phyloP scores from a whole-genome alignment of 805 yeast genomes.

The Metschnikowia koreensis region DNA sequence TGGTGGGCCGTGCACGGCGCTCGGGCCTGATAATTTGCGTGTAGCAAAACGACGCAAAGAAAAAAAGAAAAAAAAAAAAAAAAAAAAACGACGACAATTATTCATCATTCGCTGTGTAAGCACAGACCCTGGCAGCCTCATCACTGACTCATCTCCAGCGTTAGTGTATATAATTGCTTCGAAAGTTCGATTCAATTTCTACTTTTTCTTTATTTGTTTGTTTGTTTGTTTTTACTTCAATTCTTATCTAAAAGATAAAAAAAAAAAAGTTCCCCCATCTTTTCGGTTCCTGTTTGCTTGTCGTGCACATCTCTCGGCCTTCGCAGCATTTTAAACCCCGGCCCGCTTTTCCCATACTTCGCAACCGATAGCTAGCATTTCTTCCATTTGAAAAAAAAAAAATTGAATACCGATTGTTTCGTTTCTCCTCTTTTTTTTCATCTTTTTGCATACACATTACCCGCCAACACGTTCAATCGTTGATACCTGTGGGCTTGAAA shows the following conservation, averaged over 20 bases:
- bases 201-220: too few relatives aligned
- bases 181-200: not conserved
- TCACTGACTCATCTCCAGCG: not conserved
- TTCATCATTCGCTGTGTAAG: not conserved
- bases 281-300: not conserved
- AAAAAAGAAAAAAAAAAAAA: too few relatives aligned
- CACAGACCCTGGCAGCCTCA: not conserved
- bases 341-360: not conserved
- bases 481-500: too few relatives aligned
- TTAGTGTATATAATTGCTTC: too few relatives aligned
- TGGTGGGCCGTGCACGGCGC: not conserved
- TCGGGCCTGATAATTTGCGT: not conserved
- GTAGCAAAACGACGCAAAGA: not conserved
- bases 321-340: not conserved
- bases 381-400: not conserved
- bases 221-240: not conserved
- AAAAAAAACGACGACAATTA: not conserved
- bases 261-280: not conserved
- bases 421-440: too few relatives aligned
- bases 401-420: not conserved
- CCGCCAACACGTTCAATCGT: too few relatives aligned
- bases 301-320: not conserved
- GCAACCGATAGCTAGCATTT: not conserved
- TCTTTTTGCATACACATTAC: too few relatives aligned
- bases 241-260: too few relatives aligned